Percentiles rank a stretch among this genome's conserved stretches.
These are phyloP conservation scores for Fraxinus nigra DNA, from an alignment of 305 asterid genomes.

Conservation along the genomic window DNA sequence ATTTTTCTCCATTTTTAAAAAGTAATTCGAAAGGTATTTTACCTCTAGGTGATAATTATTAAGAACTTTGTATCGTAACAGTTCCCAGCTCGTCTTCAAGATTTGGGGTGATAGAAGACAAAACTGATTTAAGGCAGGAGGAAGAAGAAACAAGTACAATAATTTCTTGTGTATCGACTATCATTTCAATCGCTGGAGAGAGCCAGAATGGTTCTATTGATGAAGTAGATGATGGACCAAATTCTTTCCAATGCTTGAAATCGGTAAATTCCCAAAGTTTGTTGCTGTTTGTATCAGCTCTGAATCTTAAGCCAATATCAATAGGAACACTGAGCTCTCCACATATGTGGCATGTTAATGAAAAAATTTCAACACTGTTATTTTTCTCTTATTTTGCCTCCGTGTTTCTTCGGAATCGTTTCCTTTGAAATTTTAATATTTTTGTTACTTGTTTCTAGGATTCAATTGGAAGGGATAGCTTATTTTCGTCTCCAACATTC, in stretches of 20 bases:
- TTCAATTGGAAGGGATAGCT: constrained; percentile 37
- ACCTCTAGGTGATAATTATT: constrained; percentile 5
- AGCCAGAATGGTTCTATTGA: constrained; percentile 29
- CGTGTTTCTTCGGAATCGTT: not conserved
- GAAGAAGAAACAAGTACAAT: constrained; percentile 36
- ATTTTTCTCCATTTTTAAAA: constrained; percentile 6
- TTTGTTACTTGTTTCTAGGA: constrained; percentile 41
- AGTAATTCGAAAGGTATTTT: not conserved
- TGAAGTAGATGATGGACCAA: constrained; percentile 41
- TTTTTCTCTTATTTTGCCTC: not conserved
- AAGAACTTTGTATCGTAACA: constrained; percentile 10
- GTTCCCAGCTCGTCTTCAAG: constrained; percentile 29
- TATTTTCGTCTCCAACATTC: constrained; percentile 34
- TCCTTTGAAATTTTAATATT: constrained; percentile 4
- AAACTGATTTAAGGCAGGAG: constrained; percentile 21
- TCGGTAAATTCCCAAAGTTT: constrained; percentile 36
- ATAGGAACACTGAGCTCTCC: not conserved
- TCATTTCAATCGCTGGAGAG: constrained; percentile 32
- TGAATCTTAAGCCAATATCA: not conserved
- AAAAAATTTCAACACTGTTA: not conserved
- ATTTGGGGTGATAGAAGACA: constrained; percentile 39
- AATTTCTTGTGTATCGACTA: constrained; percentile 25
- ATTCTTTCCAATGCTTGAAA: constrained; percentile 22
- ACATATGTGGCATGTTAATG: not conserved
- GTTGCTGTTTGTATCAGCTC: constrained; percentile 1